Evolutionary conservation across 306 rosid genomes (phyloP).

Genomic region (Fagus sylvatica): DNA sequence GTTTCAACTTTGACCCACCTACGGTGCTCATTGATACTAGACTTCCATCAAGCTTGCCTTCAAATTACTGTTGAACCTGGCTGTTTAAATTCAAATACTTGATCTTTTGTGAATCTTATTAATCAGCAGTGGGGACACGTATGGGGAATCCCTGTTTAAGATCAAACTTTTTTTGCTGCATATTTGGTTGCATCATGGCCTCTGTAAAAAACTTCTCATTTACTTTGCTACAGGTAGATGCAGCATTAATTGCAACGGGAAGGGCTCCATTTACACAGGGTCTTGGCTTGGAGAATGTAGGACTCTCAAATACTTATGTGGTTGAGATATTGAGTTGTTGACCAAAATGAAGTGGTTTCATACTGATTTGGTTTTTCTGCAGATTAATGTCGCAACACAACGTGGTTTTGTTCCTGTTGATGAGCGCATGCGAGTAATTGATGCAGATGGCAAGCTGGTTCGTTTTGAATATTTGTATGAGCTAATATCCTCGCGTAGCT

Average conservation of each 20-base stretch:
- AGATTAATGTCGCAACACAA: conserved; percentile 81
- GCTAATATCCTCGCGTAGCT: neutral
- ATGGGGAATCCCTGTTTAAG: conserved; percentile 4
- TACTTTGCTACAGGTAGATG: conserved; percentile 75
- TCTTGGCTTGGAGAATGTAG: conserved; percentile 95
- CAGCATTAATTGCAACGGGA: conserved; percentile 97
- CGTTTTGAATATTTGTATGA: conserved; percentile 28
- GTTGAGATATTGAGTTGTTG: conserved; percentile 7
- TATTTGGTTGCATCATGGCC: conserved; percentile 2
- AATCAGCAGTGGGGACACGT: neutral
- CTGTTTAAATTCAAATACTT: conserved; percentile 7
- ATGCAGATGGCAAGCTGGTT: conserved; percentile 83
- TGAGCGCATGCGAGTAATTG: conserved; percentile 83
- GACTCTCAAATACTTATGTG: conserved; percentile 31
- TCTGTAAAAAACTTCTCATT: conserved; percentile 19
- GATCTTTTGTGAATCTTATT: neutral
- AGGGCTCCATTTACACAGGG: conserved; percentile 94
- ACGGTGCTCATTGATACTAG: neutral
- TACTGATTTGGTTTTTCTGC: conserved; percentile 31
- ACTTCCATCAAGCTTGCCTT: neutral
- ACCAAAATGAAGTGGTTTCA: conserved; percentile 8
- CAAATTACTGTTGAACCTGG: neutral
- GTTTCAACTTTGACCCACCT: neutral
- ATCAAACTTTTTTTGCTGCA: conserved; percentile 7
- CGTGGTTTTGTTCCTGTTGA: conserved; percentile 95